These are phyloP conservation scores for Inonotus obliquus DNA, from an alignment of 1,284 basidiomycete genomes.

Conservation along the genomic window DNA sequence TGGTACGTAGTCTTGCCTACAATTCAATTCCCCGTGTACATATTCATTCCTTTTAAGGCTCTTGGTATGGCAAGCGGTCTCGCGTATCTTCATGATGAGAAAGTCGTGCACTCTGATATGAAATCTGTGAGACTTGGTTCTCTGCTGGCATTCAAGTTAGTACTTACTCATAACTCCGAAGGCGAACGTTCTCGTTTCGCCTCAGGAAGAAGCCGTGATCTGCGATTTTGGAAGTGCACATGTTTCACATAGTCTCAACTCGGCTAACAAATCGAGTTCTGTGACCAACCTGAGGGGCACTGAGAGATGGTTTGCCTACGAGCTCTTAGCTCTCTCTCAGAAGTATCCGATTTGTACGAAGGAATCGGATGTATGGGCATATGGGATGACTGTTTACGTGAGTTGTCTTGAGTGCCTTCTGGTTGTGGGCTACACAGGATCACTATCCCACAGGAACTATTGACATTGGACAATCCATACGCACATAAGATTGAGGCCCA, in stretches of 20 bases:
- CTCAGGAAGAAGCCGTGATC: background rate
- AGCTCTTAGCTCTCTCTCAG: background rate
- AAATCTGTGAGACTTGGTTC: slow-evolving; percentile 1
- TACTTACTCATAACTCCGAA: background rate
- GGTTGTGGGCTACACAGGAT: no score
- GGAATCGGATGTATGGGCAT: background rate
- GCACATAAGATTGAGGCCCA: background rate
- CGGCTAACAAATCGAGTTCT: background rate
- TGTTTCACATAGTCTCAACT: background rate
- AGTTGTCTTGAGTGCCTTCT: background rate
- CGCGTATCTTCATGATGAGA: background rate
- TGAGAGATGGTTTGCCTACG: background rate
- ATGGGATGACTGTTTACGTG: background rate
- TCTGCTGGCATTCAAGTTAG: no score
- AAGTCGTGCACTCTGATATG: background rate
- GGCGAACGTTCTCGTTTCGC: background rate
- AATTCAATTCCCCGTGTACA: background rate
- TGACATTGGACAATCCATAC: background rate
- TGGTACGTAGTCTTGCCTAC: background rate
- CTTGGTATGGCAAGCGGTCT: slow-evolving; percentile 3
- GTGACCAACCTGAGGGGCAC: background rate
- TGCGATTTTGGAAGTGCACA: background rate
- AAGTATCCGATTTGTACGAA: background rate
- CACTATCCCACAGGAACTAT: background rate
- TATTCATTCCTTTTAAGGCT: background rate